Evolutionary conservation across 192 early-diverging fungal species (phyloP).

Genomic region (Rhizophagus prolifer): DNA sequence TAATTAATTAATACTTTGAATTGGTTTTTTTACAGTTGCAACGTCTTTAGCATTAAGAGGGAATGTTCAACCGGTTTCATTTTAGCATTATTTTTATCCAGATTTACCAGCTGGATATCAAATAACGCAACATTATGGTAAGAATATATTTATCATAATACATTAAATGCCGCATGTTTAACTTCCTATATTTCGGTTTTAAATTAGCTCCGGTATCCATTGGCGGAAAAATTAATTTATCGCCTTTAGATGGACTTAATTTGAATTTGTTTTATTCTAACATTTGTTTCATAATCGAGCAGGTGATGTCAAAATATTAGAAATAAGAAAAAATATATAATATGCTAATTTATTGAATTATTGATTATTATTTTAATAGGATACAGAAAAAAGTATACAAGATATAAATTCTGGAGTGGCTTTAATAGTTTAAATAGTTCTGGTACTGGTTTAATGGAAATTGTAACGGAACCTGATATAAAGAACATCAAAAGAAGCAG

Average conservation of each 20-base stretch:
- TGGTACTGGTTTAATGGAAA: constrained; percentile 85
- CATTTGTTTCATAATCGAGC: constrained; percentile 80
- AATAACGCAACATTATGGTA: constrained; percentile 86
- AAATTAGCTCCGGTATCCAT: constrained; percentile 69
- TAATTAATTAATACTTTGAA: not conserved
- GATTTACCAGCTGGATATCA: constrained; percentile 93
- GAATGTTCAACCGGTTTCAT: constrained; percentile 60
- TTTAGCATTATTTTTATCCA: constrained; percentile 95
- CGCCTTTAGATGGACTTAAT: constrained; percentile 57
- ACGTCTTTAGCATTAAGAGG: constrained; percentile 71
- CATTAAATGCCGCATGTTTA: not conserved
- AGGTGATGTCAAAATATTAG: constrained; percentile 49
- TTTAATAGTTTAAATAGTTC: constrained; percentile 81
- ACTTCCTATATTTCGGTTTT: not conserved
- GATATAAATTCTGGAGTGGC: constrained; percentile 57
- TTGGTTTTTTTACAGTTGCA: constrained; percentile 54
- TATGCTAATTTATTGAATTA: too few relatives aligned
- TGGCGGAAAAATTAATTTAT: constrained; percentile 64
- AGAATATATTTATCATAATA: not conserved
- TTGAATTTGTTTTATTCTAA: too few relatives aligned
- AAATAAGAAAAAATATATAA: too few relatives aligned
- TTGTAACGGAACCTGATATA: constrained; percentile 88
- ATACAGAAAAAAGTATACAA: constrained; percentile 84
- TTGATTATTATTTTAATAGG: too few relatives aligned
- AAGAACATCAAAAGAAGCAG: constrained; percentile 73